These are phyloP conservation scores for Malus fusca DNA, from an alignment of 306 rosid genomes.

Conservation along the genomic window DNA sequence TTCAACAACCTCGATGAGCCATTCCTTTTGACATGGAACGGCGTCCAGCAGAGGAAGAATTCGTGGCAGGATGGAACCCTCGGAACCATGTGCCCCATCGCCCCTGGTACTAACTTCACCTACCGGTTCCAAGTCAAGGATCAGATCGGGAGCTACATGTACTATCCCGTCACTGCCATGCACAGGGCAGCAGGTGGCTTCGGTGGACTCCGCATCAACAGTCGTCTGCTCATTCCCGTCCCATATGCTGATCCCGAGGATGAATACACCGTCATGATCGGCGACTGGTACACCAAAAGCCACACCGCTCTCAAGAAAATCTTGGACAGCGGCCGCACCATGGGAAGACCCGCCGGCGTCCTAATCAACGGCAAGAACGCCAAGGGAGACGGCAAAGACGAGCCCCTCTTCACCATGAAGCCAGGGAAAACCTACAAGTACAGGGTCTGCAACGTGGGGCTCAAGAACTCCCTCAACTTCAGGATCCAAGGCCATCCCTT, in stretches of 20 bases:
- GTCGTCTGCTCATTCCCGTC: slow-evolving; percentile 71
- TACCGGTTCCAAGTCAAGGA: slow-evolving; percentile 72
- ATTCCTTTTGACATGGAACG: slow-evolving; percentile 57
- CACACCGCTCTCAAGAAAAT: slow-evolving; percentile 34
- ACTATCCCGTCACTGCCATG: slow-evolving; percentile 45
- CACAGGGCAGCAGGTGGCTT: slow-evolving; percentile 61
- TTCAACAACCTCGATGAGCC: slow-evolving; percentile 77
- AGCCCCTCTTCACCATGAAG: slow-evolving; percentile 66
- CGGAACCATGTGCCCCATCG: slow-evolving; percentile 71
- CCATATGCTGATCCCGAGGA: slow-evolving; percentile 78
- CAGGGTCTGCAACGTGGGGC: slow-evolving; percentile 67
- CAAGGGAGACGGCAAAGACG: slow-evolving; percentile 43
- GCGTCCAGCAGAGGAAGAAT: slow-evolving; percentile 75
- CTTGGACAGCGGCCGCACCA: slow-evolving; percentile 47
- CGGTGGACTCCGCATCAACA: slow-evolving; percentile 62
- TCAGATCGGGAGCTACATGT: slow-evolving; percentile 63
- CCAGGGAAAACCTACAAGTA: slow-evolving; percentile 69
- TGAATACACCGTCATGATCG: slow-evolving; percentile 62
- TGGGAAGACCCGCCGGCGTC: slow-evolving; percentile 49
- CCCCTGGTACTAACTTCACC: slow-evolving; percentile 53
- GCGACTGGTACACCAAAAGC: slow-evolving; percentile 74
- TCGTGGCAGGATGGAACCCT: slow-evolving; percentile 68
- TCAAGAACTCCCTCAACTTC: slow-evolving; percentile 57
- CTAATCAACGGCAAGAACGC: slow-evolving; percentile 53
- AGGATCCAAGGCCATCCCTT: slow-evolving; percentile 59